These are phyloP conservation scores for Neonectria punicea DNA, from an alignment of 2,329 filamentous ascomycete species.

Conservation along the genomic window DNA sequence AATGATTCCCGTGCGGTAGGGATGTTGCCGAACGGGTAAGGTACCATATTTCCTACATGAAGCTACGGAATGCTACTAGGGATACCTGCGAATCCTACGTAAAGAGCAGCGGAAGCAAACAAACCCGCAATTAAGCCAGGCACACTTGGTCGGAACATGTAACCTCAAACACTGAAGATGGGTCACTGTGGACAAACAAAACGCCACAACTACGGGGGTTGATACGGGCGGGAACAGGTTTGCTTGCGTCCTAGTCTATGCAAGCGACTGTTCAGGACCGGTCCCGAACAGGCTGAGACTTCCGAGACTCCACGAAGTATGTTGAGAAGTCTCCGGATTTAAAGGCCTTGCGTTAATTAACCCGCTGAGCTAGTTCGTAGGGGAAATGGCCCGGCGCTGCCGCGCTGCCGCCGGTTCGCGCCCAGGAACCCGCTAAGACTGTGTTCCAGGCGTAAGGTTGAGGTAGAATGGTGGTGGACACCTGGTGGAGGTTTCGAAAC, in stretches of 20 bases:
- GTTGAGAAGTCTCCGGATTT: neutral
- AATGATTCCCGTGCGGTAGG: slow-evolving; percentile 5
- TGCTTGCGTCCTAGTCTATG: neutral
- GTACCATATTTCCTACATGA: no score
- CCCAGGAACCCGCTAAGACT: slow-evolving; percentile 13
- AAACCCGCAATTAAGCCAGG: slow-evolving; percentile 29
- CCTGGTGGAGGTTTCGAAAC: slow-evolving; percentile 42
- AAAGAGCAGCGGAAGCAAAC: slow-evolving; percentile 4
- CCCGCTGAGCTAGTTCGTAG: neutral
- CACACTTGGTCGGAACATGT: slow-evolving; percentile 33
- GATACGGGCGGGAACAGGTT: slow-evolving; percentile 12
- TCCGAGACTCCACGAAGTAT: neutral
- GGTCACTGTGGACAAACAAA: slow-evolving; percentile 29
- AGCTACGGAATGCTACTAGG: neutral
- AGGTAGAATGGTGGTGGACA: slow-evolving; percentile 15
- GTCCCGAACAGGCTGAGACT: neutral
- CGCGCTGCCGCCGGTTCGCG: slow-evolving; percentile 7
- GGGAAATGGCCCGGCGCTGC: neutral
- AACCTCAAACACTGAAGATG: slow-evolving; percentile 33
- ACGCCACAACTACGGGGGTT: slow-evolving; percentile 22
- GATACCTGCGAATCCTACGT: slow-evolving; percentile 2
- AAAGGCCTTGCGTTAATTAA: neutral
- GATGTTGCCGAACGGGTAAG: no score
- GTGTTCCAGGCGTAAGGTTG: slow-evolving; percentile 3
- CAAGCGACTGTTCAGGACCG: neutral